Percentiles rank a stretch among this genome's conserved stretches.
phyloP scores from a whole-genome alignment of 2,329 filamentous ascomycete genomes.

The Aureobasidium sp. region DNA sequence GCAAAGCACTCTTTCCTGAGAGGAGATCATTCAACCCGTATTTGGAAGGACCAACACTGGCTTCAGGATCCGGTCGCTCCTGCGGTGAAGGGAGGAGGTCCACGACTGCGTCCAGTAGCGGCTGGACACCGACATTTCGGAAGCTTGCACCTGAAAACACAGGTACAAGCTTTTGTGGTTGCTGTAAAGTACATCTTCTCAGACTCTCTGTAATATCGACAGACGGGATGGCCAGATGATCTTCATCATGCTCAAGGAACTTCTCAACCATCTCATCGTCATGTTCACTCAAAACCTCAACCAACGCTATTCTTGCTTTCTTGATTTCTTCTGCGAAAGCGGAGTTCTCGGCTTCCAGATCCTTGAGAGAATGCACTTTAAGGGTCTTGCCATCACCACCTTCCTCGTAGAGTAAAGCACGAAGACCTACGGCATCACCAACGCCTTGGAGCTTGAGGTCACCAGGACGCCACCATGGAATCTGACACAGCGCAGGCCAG shows the following conservation, averaged over 20 bases:
- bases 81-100: slow-evolving; percentile 78
- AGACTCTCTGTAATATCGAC: slow-evolving; percentile 63
- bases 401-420: slow-evolving; percentile 64
- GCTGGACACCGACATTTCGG: slow-evolving; percentile 87
- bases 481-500: slow-evolving; percentile 87
- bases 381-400: slow-evolving; percentile 54
- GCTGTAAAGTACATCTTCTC: slow-evolving; percentile 58
- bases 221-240: slow-evolving; percentile 58
- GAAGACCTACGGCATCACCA: slow-evolving; percentile 69
- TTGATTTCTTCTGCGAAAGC: slow-evolving; percentile 57
- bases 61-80: slow-evolving; percentile 70
- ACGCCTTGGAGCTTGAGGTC: slow-evolving; percentile 73
- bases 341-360: slow-evolving; percentile 44
- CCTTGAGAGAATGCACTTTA: slow-evolving; percentile 42
- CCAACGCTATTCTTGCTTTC: slow-evolving; percentile 63
- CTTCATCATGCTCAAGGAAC: slow-evolving; percentile 69
- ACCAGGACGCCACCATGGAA: slow-evolving; percentile 78
- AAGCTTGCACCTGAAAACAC: slow-evolving; percentile 90
- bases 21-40: slow-evolving; percentile 44
- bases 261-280: slow-evolving; percentile 80
- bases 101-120: slow-evolving; percentile 77
- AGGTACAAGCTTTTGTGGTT: slow-evolving; percentile 67
- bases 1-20: slow-evolving; percentile 24
- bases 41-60: slow-evolving; percentile 53
- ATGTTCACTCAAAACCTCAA: slow-evolving; percentile 79